A percentile compares a stretch with the other conserved stretches of the same genome.
Evolutionary conservation across 73 alveolate genomes (phyloP).

Genomic region (Durusdinium trenchii): DNA sequence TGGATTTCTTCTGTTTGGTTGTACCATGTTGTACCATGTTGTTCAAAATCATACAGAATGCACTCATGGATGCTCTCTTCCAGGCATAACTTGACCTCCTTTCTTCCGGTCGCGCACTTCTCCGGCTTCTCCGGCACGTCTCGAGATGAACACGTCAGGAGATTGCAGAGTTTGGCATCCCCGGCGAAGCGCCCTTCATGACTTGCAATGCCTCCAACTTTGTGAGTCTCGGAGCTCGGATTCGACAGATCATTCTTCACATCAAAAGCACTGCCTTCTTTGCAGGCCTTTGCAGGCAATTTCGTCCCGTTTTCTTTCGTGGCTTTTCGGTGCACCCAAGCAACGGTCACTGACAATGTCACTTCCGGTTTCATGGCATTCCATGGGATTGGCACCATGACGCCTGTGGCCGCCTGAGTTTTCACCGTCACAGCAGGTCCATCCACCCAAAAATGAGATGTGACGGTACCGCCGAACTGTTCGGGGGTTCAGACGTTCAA

Average conservation of each 20-base stretch:
- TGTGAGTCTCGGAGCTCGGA: background rate
- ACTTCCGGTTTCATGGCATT: background rate
- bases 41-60: too few relatives aligned
- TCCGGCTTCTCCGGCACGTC: too few relatives aligned
- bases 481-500: background rate
- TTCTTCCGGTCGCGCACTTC: too few relatives aligned
- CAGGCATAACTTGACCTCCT: too few relatives aligned
- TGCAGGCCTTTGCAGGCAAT: background rate
- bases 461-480: too few relatives aligned
- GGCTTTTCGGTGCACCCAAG: background rate
- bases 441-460: too few relatives aligned
- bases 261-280: background rate
- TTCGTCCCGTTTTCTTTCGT: background rate
- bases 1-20: too few relatives aligned
- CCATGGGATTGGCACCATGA: background rate
- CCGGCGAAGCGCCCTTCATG: conserved; percentile 57
- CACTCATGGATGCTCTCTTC: too few relatives aligned
- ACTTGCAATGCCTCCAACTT: conserved; percentile 46
- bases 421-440: too few relatives aligned
- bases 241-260: background rate
- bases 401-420: background rate
- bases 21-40: too few relatives aligned
- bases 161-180: conserved; percentile 47
- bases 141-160: too few relatives aligned
- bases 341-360: background rate